These are phyloP conservation scores for Tetracladium maxilliforme DNA, from an alignment of 2,329 filamentous ascomycete species.

Conservation along the genomic window DNA sequence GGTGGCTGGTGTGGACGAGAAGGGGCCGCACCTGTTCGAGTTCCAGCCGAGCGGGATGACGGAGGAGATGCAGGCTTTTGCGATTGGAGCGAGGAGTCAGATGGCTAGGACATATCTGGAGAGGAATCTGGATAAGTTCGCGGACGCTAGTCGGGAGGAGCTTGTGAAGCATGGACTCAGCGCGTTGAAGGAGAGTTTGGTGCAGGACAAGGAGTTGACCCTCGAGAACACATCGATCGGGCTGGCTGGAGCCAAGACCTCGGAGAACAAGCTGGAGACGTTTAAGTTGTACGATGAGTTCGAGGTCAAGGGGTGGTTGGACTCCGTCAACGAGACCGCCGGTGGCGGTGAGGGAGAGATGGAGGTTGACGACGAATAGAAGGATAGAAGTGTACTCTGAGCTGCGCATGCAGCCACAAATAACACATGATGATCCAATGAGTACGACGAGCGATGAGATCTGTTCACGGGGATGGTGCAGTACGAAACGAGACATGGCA, in stretches of 20 bases:
- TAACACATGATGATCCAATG: too few relatives aligned
- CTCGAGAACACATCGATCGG: constrained; percentile 93
- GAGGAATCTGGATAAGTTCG: constrained; percentile 76
- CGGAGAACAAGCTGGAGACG: constrained; percentile 48
- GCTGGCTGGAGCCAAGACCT: constrained; percentile 51
- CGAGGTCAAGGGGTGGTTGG: constrained; percentile 74
- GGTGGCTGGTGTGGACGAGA: constrained; percentile 85
- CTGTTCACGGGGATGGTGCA: too few relatives aligned
- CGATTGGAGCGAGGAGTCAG: constrained; percentile 89
- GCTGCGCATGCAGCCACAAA: too few relatives aligned
- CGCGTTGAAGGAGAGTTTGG: constrained; percentile 87
- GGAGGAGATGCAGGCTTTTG: constrained; percentile 92
- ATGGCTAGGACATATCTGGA: constrained; percentile 97
- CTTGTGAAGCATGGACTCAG: constrained; percentile 80
- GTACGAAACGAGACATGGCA: too few relatives aligned
- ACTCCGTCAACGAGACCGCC: constrained; percentile 44
- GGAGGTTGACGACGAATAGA: constrained; percentile 27
- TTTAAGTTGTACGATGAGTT: constrained; percentile 88
- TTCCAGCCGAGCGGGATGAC: constrained; percentile 95
- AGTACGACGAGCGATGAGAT: too few relatives aligned
- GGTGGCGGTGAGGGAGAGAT: constrained; percentile 27
- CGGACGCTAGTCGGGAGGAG: constrained; percentile 63
- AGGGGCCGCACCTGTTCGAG: constrained; percentile 91
- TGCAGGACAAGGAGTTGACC: constrained; percentile 94
- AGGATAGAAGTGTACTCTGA: too few relatives aligned